phyloP scores from a whole-genome alignment of 768 basidiomycete genomes.

The Phaeotremella fagi region DNA sequence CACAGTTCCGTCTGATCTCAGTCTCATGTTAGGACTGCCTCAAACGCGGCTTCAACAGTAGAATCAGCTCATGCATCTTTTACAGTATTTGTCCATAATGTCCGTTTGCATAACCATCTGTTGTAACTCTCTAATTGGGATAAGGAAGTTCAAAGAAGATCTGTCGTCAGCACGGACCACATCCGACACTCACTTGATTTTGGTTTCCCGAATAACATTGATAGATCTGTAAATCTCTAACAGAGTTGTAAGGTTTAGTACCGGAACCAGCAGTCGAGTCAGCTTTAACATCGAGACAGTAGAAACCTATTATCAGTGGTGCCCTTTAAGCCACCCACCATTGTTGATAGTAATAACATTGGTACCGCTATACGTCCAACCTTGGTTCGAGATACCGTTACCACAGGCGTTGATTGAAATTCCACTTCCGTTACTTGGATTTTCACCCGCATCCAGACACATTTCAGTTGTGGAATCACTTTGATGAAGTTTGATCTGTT shows the following conservation, averaged over 20 bases:
- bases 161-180: not conserved
- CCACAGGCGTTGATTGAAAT: conserved; percentile 7
- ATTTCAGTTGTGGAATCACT: not conserved
- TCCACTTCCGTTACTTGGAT: not conserved
- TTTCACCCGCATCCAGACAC: conserved; percentile 8
- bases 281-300: conserved; percentile 8
- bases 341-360: not conserved
- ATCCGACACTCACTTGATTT: not conserved
- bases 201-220: conserved; percentile 6
- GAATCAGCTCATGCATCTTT: too few relatives aligned
- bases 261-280: conserved; percentile 1
- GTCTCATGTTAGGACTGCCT: too few relatives aligned
- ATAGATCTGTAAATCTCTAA: conserved; percentile 8
- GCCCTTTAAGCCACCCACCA: not conserved
- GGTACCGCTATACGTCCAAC: not conserved
- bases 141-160: not conserved
- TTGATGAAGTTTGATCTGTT: not conserved
- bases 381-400: not conserved
- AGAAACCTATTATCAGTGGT: not conserved
- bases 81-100: too few relatives aligned
- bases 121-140: not conserved
- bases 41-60: too few relatives aligned
- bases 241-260: conserved; percentile 6
- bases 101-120: not conserved
- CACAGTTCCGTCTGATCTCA: too few relatives aligned